Evolutionary conservation across 257 asterid species (phyloP), one percentile per base, ranked within the genome.

Genomic region (Solanum gracilifrons): DNA sequence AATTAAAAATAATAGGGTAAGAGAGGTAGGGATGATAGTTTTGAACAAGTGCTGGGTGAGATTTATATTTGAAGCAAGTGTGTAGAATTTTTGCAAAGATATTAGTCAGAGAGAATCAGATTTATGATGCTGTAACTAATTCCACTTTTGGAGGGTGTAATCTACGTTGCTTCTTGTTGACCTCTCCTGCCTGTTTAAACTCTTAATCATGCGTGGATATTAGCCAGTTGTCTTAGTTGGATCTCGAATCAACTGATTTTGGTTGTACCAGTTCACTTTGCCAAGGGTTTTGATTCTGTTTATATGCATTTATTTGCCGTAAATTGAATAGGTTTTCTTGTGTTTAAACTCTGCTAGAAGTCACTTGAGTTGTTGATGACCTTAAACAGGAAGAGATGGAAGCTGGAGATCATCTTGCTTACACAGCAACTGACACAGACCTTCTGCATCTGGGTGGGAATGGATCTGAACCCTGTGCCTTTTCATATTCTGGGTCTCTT

Each of bases 381-480:
- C 43, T 79, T 13, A 74, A 48, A 79, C 93, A 95, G 98, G 96
- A 88, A 88, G 92, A 88, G 80, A 91, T 76, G 51, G 94, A 88
- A 89, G 90, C 87, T 85, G 83, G 84, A 7, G 91, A 86, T 25
- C 87, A 92, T 86, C 87, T 92, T 85, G 88, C 79, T 11, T 89
- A 91, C 82, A 58, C 91, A 41, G 87, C 90, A 66, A 64, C 92
- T 71, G 92, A 89, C 90, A 91, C 90, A 66, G 89, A 75, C 39
- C 91, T 90, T 88, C 90, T 88, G 86, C 92, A 90, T 84, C 86
- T 86, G 43, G 91, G 89, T 88, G 91, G 85, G 82, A 86, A 85
- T 77, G 86, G 90, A 12, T 29, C 90, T 32, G 95, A 88, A 88
- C 84, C 94, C 46, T 75, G 86, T 35, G 80, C 46, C 51, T 91